These are phyloP conservation scores for Magnaporthiopsis incrustans DNA, from an alignment of 2,329 filamentous ascomycete species.

Conservation along the genomic window DNA sequence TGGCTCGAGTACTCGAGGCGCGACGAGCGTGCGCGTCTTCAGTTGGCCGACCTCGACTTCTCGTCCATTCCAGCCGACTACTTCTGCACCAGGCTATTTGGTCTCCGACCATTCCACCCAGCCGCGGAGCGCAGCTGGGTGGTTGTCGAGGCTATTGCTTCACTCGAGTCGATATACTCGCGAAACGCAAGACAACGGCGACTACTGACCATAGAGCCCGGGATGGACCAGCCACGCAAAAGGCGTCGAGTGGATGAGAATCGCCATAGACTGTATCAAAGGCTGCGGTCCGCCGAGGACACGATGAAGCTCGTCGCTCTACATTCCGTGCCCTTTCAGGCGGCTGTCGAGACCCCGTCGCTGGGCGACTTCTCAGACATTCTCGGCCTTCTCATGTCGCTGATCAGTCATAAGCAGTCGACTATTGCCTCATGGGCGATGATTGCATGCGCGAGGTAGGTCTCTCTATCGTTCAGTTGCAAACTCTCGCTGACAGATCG, in stretches of 20 bases:
- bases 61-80: slow-evolving; percentile 34
- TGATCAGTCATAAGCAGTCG: slow-evolving; percentile 62
- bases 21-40: slow-evolving; percentile 62
- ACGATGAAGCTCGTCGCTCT: slow-evolving; percentile 42
- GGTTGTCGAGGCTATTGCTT: slow-evolving; percentile 48
- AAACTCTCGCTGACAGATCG: not conserved
- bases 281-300: slow-evolving; percentile 35
- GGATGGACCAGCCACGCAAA: slow-evolving; percentile 43
- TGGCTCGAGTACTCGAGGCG: slow-evolving; percentile 70
- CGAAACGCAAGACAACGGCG: slow-evolving; percentile 18
- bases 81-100: slow-evolving; percentile 42
- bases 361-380: slow-evolving; percentile 45
- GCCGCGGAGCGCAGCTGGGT: slow-evolving; percentile 54
- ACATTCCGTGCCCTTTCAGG: slow-evolving; percentile 49
- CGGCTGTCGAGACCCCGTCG: slow-evolving; percentile 31
- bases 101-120: slow-evolving; percentile 42
- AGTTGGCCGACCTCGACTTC: slow-evolving; percentile 68
- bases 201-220: slow-evolving; percentile 12
- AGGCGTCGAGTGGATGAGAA: slow-evolving; percentile 35
- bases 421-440: slow-evolving; percentile 72
- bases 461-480: slow-evolving; percentile 8
- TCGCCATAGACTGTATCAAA: slow-evolving; percentile 39
- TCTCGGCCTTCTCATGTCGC: slow-evolving; percentile 48
- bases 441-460: slow-evolving; percentile 70
- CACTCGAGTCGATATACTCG: slow-evolving; percentile 43